Base-by-base conservation (phyloP, 2,329 filamentous ascomycete genomes). In the Chaetomiaceae sp. region DNA sequence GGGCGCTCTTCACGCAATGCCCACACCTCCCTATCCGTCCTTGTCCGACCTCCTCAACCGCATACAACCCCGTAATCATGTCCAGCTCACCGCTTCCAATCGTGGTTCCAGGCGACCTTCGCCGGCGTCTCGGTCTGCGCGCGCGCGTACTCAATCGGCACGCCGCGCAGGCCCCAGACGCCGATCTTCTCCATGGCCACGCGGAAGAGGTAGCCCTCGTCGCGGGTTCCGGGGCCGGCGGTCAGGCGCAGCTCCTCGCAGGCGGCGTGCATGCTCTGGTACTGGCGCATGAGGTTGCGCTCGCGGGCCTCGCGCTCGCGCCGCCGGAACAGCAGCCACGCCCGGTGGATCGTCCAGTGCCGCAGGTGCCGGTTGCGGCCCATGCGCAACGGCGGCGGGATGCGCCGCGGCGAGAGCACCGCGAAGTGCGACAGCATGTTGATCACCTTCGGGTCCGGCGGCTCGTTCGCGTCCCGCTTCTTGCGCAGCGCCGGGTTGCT, bases 271-370 rank as follows among this genome's bases (percentile, higher is more conserved):
- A 98, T 97, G 61, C 79, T 80, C 62, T 87, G 83, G 69, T 90
- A 89, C 72, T 82, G 76, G 50, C 86, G 75, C 69, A 88, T 80
- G 38, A 96, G 76, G 64, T 90, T 87, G 45, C 75, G 70, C 62
- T 86, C 76, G 42, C 81, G 75, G 29, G 72, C 69, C 54, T 77
- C 72, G 39, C 82, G 81, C 59, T 82, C 76, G 63, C 86, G 78
- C 57, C 83, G 77, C 59, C 83, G 81, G 69, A 84, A 85, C 24
- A 97, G 75, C 60, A 87, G 76, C 88, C 90, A 97, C 18, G 91
- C 91, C 58, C 93, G 89, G 74, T 97, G 90, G 67, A 98, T 97
- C 42, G 93, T 97, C 93, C 93, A 98, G 75, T 98, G 93, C 38
- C 93, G 87, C 54, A 98, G 81, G 67, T 82, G 79, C 47, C 93